Evolutionary conservation across 106 monocot genomes (phyloP).

Genomic region (Dioscorea dumetorum): DNA sequence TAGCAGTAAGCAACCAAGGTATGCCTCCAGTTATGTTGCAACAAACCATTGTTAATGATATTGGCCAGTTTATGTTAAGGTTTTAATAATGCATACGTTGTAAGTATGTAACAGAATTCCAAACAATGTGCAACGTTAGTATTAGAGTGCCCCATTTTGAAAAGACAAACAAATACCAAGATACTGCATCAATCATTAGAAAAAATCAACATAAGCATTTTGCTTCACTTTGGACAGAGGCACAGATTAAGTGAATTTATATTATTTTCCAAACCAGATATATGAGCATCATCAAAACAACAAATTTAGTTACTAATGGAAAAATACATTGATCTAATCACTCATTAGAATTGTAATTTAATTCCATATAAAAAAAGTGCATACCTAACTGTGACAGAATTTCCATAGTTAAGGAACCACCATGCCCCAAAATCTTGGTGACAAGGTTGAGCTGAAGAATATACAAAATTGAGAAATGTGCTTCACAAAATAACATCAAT

Average conservation of each 20-base stretch:
- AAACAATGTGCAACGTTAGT: no score
- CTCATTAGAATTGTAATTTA: background rate
- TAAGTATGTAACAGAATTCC: no score
- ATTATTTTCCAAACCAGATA: background rate
- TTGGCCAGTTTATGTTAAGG: no score
- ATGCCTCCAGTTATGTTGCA: no score
- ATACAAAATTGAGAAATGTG: constrained; percentile 78
- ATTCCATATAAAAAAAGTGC: background rate
- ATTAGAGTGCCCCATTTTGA: no score
- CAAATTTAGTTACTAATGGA: no score
- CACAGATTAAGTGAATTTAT: background rate
- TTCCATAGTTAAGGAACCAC: constrained; percentile 42
- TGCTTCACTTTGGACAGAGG: background rate
- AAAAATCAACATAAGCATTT: no score
- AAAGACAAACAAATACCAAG: no score
- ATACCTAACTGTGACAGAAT: constrained; percentile 76
- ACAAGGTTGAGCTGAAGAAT: constrained; percentile 80
- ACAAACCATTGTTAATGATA: no score
- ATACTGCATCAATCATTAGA: no score
- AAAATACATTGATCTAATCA: background rate
- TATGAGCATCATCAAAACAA: background rate
- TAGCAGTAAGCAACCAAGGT: no score
- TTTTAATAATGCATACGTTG: no score
- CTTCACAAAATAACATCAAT: constrained; percentile 79
- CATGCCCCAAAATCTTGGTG: constrained; percentile 51